A percentile compares a stretch with the other conserved stretches of the same genome.
Evolutionary conservation across 257 asterid species (phyloP).

Genomic region (Solanum microdontum): DNA sequence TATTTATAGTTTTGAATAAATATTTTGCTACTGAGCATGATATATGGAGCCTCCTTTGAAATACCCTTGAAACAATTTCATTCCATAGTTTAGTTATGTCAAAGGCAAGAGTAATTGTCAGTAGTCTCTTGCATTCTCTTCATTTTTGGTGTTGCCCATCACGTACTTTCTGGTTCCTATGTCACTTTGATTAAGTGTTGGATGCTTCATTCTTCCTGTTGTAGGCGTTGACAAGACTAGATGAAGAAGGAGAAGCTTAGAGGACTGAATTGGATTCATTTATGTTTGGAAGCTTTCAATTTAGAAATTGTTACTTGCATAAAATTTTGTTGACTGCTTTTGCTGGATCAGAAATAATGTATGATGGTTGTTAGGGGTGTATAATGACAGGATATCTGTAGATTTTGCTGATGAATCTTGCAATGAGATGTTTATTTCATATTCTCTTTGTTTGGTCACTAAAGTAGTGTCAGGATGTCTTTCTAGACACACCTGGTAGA

Average conservation of each 20-base stretch:
- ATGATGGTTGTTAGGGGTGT: background rate
- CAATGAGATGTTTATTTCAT: background rate
- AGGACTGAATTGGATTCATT: conserved; percentile 26
- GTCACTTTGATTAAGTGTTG: conserved; percentile 26
- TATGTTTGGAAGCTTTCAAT: conserved; percentile 16
- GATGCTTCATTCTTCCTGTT: conserved; percentile 49
- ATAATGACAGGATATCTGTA: background rate
- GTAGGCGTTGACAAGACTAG: conserved; percentile 84
- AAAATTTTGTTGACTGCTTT: background rate
- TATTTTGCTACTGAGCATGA: background rate
- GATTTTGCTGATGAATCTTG: background rate
- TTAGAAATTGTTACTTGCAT: conserved; percentile 1
- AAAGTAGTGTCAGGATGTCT: background rate
- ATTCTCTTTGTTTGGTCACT: background rate
- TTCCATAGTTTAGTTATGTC: background rate
- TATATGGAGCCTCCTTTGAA: background rate
- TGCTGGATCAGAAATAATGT: background rate
- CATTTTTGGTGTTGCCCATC: conserved; percentile 2
- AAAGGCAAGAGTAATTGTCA: background rate
- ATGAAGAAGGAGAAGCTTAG: conserved; percentile 69
- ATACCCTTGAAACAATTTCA: background rate
- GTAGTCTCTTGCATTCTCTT: conserved; percentile 7
- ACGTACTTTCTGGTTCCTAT: conserved; percentile 12
- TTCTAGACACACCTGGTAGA: background rate
- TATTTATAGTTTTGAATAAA: background rate